Evolutionary conservation across 805 yeast genomes (phyloP).

Genomic region (Lipomyces lipofer): DNA sequence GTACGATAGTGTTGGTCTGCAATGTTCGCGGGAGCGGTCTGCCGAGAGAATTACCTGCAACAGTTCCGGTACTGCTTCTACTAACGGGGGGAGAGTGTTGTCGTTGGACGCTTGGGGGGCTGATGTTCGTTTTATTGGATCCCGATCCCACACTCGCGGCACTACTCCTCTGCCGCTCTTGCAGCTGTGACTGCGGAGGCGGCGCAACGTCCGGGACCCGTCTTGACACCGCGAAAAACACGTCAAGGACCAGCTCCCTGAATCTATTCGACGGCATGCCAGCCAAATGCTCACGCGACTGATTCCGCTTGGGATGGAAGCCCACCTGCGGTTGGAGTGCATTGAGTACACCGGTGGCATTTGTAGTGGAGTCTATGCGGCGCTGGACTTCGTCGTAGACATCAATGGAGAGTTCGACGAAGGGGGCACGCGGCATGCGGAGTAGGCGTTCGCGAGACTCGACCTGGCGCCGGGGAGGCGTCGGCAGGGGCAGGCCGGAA

Average conservation of each 20-base stretch:
- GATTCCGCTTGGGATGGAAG: slow-evolving; percentile 92
- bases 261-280: slow-evolving; percentile 79
- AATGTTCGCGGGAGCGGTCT: slow-evolving; percentile 22
- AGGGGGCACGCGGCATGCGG: slow-evolving; percentile 74
- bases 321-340: slow-evolving; percentile 62
- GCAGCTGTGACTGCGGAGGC: background rate
- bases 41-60: background rate
- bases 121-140: too few species aligned
- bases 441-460: slow-evolving; percentile 84
- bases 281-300: slow-evolving; percentile 89
- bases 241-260: slow-evolving; percentile 87
- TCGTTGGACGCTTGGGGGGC: background rate
- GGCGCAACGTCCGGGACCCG: slow-evolving; percentile 42
- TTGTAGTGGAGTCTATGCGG: slow-evolving; percentile 43
- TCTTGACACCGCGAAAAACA: slow-evolving; percentile 80
- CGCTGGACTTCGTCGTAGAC: slow-evolving; percentile 90
- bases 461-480: slow-evolving; percentile 27
- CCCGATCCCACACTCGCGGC: background rate
- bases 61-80: background rate
- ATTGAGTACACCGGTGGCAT: slow-evolving; percentile 49
- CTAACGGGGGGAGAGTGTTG: background rate
- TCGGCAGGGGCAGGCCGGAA: slow-evolving; percentile 9
- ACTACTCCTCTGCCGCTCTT: background rate
- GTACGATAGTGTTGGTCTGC: slow-evolving; percentile 56
- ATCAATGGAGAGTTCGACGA: slow-evolving; percentile 87